Evolutionary conservation across 805 yeast genomes (phyloP), one percentile per base, ranked within the genome.

Genomic region (Cyberlindnera misumaiensis): DNA sequence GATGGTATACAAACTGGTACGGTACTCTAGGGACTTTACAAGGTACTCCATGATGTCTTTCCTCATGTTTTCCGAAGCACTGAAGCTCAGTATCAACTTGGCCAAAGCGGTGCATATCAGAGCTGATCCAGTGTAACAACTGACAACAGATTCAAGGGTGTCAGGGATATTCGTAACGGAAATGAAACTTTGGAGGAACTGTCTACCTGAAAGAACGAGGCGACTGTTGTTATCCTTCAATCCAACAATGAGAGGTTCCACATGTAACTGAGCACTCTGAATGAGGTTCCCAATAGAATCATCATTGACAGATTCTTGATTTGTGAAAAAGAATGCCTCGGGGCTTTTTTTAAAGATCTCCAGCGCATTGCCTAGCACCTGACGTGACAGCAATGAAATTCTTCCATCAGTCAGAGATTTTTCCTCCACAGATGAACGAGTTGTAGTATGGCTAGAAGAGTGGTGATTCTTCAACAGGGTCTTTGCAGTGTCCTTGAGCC

Each of bases 11-110:
- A 70, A 46, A 24, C 46, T 49, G 8, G 56, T 36, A 37, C 72
- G 52, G 36, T 59, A 52, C 30, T 70, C 67, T 38, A 74, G 42
- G 35, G 65, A 61, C 30, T 61, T 58, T 5, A 63, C 62, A 25
- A 70, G 48, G 18, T 69, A 57, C 35, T 62, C 67, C 36, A 73
- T 44, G 5, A 66, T 38, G 25, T 58, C 55, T 13, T 66, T 67
- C 44, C 59, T 45, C 43, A 59, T 52, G 35, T 48, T 30, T 26
- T 53, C 61, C 11, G 54, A 48, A 5, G 63, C 42, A 27, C 52
- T 53, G 25, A 48, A 41, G 39, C 55, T 63, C 26, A 62, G 49
- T 11, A 65, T 43, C 4, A 56, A 55, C n/a, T 59, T 58, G 0
- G 73, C 56, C 26, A 72, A 46, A 4, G 62, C 45, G 28, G 63